These are phyloP conservation scores for Colletotrichum simmondsii DNA, from an alignment of 2,329 filamentous ascomycete genomes.

Conservation along the genomic window DNA sequence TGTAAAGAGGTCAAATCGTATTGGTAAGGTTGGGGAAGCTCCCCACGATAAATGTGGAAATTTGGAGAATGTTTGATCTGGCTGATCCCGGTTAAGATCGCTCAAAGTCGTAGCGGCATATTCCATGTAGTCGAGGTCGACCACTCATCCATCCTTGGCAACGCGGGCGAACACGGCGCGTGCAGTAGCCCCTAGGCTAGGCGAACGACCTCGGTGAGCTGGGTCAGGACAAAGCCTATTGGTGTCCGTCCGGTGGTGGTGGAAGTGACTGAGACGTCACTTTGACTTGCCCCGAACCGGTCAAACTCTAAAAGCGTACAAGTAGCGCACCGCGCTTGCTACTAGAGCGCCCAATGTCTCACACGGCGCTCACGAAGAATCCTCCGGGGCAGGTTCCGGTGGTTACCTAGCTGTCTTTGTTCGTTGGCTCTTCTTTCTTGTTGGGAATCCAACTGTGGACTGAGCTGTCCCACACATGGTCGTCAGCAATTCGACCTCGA, in stretches of 20 bases:
- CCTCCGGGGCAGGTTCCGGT: neutral
- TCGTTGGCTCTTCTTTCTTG: neutral
- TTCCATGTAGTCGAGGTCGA: neutral
- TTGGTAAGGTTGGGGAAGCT: neutral
- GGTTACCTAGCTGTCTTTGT: neutral
- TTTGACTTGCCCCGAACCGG: neutral
- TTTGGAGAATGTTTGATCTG: neutral
- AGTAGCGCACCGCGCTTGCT: neutral
- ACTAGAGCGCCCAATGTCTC: neutral
- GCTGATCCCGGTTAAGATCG: neutral
- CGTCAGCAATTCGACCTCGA: neutral
- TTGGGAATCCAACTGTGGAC: neutral
- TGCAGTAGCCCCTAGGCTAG: neutral
- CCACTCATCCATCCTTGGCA: neutral
- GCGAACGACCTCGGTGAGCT: neutral
- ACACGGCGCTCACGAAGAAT: neutral
- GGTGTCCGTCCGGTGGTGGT: neutral
- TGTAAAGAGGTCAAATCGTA: neutral
- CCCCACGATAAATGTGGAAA: neutral
- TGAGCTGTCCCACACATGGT: neutral
- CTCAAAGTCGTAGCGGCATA: neutral
- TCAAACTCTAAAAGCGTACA: slow-evolving; percentile 8
- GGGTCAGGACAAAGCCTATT: slow-evolving; percentile 4
- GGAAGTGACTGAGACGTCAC: slow-evolving; percentile 20
- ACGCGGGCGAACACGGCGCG: neutral